Base-by-base conservation (phyloP, 116 monocot genomes). In the Iris pallida region DNA sequence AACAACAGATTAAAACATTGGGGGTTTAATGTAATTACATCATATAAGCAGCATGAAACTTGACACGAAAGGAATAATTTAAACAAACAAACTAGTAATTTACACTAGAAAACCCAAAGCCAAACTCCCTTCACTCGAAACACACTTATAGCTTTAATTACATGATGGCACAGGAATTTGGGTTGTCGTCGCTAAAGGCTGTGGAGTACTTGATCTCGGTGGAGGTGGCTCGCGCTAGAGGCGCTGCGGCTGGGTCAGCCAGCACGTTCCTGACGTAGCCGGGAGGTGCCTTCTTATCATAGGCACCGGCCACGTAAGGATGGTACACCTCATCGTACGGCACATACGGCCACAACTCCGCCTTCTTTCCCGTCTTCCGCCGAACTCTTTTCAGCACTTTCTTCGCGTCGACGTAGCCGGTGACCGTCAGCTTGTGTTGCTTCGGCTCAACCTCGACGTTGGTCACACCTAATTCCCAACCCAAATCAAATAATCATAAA, bases 171-270 rank as follows among this genome's bases (percentile, higher is more conserved):
- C 92, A 96, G 12, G 86, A 64, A 76, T 89, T 92, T 46, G 92
- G 85, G 70, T 96, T 96, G 5, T 96, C 96, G 41, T 96, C 96
- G 53, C 96, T 96, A 75, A 92, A 96, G 5, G 92, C 92, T 5
- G 68, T 54, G n/a, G 85, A 30, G 63, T 77, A 84, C 61, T 58
- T 70, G 75, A 59, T 75, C 83, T 96, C 92, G 7, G 65, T 66
- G 16, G 92, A 89, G 75, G 79, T 81, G 0, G 96, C 96, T 0
- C 92, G 75, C 0, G 66, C 96, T 6, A 95, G 85, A 5, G 77
- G 61, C 5, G 75, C 70, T 9, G 72, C 68, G 10, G 53, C 51
- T 9, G 89, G 90, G 57, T 85, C 71, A 41, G 55, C 59, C 16
- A 49, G 45, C 12, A 65, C 71, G 53, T 65, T 65, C 61, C 78